Evolutionary conservation across 2,329 filamentous ascomycete species (phyloP).

Genomic region (Xylariaceae sp.): DNA sequence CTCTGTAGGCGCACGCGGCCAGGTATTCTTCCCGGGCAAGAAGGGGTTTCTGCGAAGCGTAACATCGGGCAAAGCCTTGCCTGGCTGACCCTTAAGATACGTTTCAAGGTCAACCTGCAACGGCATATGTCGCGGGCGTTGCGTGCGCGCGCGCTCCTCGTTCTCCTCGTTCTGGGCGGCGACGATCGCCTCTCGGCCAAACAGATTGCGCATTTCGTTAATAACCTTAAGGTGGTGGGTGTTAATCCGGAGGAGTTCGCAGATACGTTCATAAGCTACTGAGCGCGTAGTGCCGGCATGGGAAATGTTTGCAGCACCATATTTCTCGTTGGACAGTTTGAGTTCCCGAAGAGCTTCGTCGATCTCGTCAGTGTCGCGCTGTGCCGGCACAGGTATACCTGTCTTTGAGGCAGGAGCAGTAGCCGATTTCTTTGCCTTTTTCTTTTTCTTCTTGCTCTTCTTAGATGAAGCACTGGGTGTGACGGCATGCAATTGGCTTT

Average conservation of each 20-base stretch:
- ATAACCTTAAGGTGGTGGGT: slow-evolving; percentile 79
- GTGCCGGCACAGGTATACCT: slow-evolving; percentile 16
- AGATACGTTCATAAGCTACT: slow-evolving; percentile 43
- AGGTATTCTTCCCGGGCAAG: slow-evolving; percentile 84
- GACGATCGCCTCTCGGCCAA: slow-evolving; percentile 63
- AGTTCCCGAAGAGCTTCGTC: slow-evolving; percentile 54
- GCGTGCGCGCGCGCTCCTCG: slow-evolving; percentile 46
- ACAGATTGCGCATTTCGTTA: slow-evolving; percentile 83
- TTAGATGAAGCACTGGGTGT: slow-evolving; percentile 38
- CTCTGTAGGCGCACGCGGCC: slow-evolving; percentile 79
- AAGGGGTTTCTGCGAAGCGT: slow-evolving; percentile 81
- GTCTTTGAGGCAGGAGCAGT: slow-evolving; percentile 20
- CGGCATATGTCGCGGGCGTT: slow-evolving; percentile 43
- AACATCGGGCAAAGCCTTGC: slow-evolving; percentile 71
- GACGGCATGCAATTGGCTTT: slow-evolving; percentile 20
- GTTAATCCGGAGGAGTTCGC: slow-evolving; percentile 56
- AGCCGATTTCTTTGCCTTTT: slow-evolving; percentile 41
- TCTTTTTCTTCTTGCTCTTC: slow-evolving; percentile 48
- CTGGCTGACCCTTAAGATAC: slow-evolving; percentile 60
- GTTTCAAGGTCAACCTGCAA: slow-evolving; percentile 64
- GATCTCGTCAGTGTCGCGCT: slow-evolving; percentile 57
- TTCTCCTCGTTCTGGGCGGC: slow-evolving; percentile 58
- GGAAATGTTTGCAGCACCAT: slow-evolving; percentile 15
- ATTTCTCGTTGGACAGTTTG: slow-evolving; percentile 31
- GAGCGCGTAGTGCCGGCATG: slow-evolving; percentile 15